Base-by-base conservation (phyloP, 306 rosid species). In the Sophora flavescens region DNA sequence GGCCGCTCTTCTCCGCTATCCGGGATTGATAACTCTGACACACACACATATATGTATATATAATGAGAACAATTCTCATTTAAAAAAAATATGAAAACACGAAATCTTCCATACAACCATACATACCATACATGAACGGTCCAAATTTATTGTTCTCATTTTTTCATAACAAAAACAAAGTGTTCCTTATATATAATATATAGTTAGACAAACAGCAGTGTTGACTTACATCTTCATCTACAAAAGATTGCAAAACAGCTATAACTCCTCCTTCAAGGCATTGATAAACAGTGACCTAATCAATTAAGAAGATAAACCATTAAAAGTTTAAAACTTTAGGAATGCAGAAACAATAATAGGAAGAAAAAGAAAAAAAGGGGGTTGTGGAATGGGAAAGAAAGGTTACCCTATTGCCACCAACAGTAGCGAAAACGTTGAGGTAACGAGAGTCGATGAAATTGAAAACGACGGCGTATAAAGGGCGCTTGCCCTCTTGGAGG, bases 401-500 rank as follows among this genome's bases (percentile, higher is more conserved):
- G 28, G 59, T 48, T 11, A 74, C 88, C 90, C 96, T 87, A 75
- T 95, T 95, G 85, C 97, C 97, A 22, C 99, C 93, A 53, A 89
- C 99, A 64, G 97, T 95, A 78, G 97, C 97, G 62, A 95, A 95
- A 79, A 95, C 93, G 67, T 83, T 86, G 88, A 88, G 70, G 86
- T 86, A 95, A 73, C 92, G 96, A 13, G 96, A 85, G 64, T 95
- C 97, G 41, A 90, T 80, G 89, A 90, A 90, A 87, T 95, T 95
- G 86, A 95, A 95, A 84, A 92, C 93, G 47, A 92, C 80, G 61
- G 97, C 96, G 81, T 92, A 92, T 1, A 92, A 67, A 52, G 99
- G 99, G 39, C 96, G 89, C 70, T 92, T 92, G 11, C 98, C 97
- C 81, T 95, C 99, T 72, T 92, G 97, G 48, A 95, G 97, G 61